Evolutionary conservation across 163 green algal species (phyloP), one percentile per base, ranked within the genome.

Genomic region (Scenedesmus sp.): DNA sequence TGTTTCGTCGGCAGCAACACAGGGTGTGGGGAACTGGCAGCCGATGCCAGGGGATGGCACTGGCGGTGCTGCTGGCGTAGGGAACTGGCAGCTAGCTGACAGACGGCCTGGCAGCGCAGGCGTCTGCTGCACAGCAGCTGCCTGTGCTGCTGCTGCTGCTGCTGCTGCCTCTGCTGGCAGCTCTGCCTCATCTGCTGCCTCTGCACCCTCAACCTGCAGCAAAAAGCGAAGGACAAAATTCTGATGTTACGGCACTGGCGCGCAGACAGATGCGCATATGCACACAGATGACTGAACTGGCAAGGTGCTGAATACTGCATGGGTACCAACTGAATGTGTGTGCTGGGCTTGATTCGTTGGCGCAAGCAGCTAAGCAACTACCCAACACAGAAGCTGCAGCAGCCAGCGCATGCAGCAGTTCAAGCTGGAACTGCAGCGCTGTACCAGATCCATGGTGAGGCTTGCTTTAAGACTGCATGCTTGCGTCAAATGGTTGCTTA

Each of bases 21-120:
- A 34, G 26, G 88, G 88, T 0, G 88, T 88, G 12, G 88, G 88
- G 88, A 91, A 91, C 77, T 91, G 88, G 26, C 66, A 64, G 59
- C 73, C 88, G 15, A 91, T 60, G 9, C 77, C 90, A 9, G 84
- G 67, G n/a, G 89, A 89, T 8, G 82, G 70, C 55, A 76, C 55
- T 18, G 46, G 23, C 18, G 62, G 10, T 8, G 26, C 18, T n/a
- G 64, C 67, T 70, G 81, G 82, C 20, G 54, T 90, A 16, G 81
- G 82, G 82, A 84, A 92, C 62, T 85, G 89, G 4, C 23, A 86
- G 89, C 54, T 18, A n/a, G 67, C 66, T 26, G 13, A 74, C 67
- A 26, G 34, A 55, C 66, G 86, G 52, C 87, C 70, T 57, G 87
- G 67, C 23, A n/a, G 59, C 20, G 81, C 67, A 56, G 89, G 81